Percentiles rank a stretch among this genome's conserved stretches.
Evolutionary conservation across 371 early-diverging fungal genomes (phyloP).

Genomic region (Saksenaea oblongispora): DNA sequence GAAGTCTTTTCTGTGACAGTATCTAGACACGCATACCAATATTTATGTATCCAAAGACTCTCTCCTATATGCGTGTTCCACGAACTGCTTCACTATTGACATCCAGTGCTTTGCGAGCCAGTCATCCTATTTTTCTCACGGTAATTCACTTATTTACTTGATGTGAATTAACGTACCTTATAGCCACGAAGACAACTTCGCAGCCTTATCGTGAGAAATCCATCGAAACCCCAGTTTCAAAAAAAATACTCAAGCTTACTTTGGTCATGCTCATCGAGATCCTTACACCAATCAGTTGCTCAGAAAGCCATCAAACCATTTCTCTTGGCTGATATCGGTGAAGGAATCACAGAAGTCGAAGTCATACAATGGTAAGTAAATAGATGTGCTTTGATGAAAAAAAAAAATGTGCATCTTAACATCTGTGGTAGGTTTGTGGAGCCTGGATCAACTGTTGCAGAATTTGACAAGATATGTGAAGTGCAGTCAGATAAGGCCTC

Average conservation of each 20-base stretch:
- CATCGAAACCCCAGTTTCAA: not conserved
- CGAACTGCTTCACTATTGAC: not conserved
- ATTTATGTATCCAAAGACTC: not conserved
- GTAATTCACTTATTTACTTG: not conserved
- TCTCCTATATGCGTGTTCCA: not conserved
- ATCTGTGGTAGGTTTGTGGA: slow-evolving; percentile 79
- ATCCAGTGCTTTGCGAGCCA: not conserved
- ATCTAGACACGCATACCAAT: not conserved
- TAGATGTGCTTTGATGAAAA: not conserved
- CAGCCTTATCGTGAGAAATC: not conserved
- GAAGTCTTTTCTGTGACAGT: not conserved
- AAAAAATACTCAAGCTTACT: not conserved
- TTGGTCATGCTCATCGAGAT: not conserved
- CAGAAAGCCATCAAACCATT: slow-evolving; percentile 70
- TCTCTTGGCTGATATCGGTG: slow-evolving; percentile 95
- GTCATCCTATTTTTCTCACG: not conserved
- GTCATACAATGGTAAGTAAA: slow-evolving; percentile 90
- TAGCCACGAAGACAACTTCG: not conserved
- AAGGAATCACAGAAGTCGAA: slow-evolving; percentile 97
- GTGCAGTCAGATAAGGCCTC: slow-evolving; percentile 98
- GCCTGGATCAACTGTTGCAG: slow-evolving; percentile 83
- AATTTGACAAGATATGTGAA: slow-evolving; percentile 96
- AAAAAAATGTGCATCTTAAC: not conserved
- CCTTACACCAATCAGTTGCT: not conserved
- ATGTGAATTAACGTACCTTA: not conserved